Evolutionary conservation across 768 basidiomycete genomes (phyloP).

Genomic region (Lactifluus volemus): DNA sequence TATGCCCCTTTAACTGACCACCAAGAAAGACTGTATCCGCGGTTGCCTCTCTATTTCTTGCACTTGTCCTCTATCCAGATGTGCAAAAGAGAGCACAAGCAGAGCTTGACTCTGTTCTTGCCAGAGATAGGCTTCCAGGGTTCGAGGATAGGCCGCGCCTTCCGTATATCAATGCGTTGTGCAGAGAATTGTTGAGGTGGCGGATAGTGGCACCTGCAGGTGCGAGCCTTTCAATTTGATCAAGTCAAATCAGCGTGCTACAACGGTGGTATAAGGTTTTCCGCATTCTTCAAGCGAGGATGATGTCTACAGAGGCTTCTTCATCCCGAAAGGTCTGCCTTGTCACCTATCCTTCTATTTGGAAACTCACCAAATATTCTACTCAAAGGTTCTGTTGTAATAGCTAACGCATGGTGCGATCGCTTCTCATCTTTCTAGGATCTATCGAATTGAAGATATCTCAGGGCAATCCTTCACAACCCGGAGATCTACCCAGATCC

Average conservation of each 20-base stretch:
- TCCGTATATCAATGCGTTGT: constrained; percentile 12
- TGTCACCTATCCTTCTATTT: background rate
- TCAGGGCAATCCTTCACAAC: constrained; percentile 4
- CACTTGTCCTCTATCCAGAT: constrained; percentile 1
- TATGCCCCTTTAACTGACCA: background rate
- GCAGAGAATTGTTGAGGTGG: constrained; percentile 6
- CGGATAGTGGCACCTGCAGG: background rate
- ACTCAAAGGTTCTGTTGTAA: background rate
- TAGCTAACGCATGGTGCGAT: background rate
- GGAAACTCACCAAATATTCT: background rate
- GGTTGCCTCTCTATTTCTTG: background rate
- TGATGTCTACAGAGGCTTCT: constrained; percentile 5
- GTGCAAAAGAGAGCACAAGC: constrained; percentile 9
- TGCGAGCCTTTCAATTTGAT: background rate
- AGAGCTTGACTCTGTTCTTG: constrained; percentile 7
- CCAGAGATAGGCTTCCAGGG: constrained; percentile 3
- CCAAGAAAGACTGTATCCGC: background rate
- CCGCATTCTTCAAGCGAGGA: constrained; percentile 2
- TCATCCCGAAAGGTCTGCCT: constrained; percentile 12
- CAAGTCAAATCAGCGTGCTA: background rate
- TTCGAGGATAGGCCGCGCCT: constrained; percentile 5
- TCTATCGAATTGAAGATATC: background rate
- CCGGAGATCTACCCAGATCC: constrained; percentile 6
- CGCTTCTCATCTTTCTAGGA: background rate
- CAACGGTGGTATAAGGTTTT: background rate